phyloP scores from a whole-genome alignment of 1,284 basidiomycete genomes.

The Ustilago tritici region DNA sequence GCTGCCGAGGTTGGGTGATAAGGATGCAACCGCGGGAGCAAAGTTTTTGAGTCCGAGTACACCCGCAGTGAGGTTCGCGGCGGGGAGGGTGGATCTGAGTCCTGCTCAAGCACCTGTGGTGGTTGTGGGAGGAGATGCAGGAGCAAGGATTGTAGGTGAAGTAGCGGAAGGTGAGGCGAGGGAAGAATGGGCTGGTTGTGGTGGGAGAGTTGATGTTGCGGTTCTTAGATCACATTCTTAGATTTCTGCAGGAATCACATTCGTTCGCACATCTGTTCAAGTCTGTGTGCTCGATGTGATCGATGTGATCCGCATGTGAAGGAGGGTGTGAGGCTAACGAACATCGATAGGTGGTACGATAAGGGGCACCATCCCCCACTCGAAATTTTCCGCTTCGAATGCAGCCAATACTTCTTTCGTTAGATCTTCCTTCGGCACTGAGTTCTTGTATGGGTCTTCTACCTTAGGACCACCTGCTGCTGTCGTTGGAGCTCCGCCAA shows the following conservation, averaged over 20 bases:
- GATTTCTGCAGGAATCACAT: background rate
- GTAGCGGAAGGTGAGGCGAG: slow-evolving; percentile 9
- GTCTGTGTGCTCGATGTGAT: background rate
- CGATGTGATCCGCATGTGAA: background rate
- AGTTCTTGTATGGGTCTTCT: slow-evolving; percentile 28
- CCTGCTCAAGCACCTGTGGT: slow-evolving; percentile 24
- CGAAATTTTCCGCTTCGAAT: slow-evolving; percentile 31
- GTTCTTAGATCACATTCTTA: slow-evolving; percentile 17
- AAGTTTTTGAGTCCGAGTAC: slow-evolving; percentile 21
- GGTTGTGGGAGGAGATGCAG: background rate
- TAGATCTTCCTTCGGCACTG: slow-evolving; percentile 31
- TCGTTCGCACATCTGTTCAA: background rate
- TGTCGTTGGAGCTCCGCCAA: slow-evolving; percentile 1
- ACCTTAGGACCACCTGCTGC: background rate
- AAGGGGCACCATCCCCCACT: slow-evolving; percentile 40
- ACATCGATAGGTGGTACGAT: slow-evolving; percentile 51
- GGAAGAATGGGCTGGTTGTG: slow-evolving; percentile 45
- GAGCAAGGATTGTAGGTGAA: slow-evolving; percentile 21
- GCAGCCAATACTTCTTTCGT: slow-evolving; percentile 23
- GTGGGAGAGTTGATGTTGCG: slow-evolving; percentile 45
- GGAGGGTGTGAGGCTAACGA: slow-evolving; percentile 12
- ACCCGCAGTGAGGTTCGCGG: slow-evolving; percentile 4
- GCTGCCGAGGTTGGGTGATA: slow-evolving; percentile 10
- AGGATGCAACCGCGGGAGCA: slow-evolving; percentile 19
- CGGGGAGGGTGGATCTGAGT: slow-evolving; percentile 35